Percentiles rank a stretch among this genome's conserved stretches.
These are phyloP conservation scores for Pleurozium schreberi DNA, from an alignment of 225 moss, liverwort and hornwort species.

Conservation along the genomic window DNA sequence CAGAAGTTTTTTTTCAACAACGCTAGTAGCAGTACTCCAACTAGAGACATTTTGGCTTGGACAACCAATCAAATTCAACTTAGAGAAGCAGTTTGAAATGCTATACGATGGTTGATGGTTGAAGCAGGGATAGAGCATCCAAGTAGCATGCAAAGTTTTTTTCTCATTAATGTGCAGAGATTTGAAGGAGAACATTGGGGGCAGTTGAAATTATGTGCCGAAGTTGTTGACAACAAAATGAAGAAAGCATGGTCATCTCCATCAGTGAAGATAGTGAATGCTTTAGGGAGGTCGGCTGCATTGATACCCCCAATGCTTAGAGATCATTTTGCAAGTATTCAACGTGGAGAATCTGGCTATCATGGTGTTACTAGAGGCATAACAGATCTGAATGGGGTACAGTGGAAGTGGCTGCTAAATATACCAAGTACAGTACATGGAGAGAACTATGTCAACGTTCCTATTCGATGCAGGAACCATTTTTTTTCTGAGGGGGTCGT, in stretches of 20 bases:
- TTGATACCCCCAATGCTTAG: too few relatives aligned
- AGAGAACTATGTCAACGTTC: background rate
- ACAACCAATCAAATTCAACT: background rate
- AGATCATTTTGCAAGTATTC: too few relatives aligned
- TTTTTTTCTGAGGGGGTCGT: background rate
- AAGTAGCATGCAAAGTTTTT: background rate
- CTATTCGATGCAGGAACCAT: background rate
- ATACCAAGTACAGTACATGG: background rate
- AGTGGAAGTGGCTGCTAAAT: background rate
- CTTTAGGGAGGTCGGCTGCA: too few relatives aligned
- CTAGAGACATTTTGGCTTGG: background rate
- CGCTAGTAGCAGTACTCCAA: background rate
- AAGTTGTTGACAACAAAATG: background rate
- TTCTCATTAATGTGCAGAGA: background rate
- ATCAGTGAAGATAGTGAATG: too few relatives aligned
- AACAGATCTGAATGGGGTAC: background rate
- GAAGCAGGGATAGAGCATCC: background rate
- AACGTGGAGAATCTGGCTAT: too few relatives aligned
- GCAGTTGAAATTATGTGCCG: background rate
- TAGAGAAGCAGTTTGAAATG: background rate
- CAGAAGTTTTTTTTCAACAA: background rate
- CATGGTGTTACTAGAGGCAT: accelerated
- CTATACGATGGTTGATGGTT: background rate
- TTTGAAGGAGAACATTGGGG: background rate
- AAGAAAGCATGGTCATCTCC: background rate